These are phyloP conservation scores for Maudiozyma serrabonitensis DNA, from an alignment of 805 yeast genomes.

Conservation along the genomic window DNA sequence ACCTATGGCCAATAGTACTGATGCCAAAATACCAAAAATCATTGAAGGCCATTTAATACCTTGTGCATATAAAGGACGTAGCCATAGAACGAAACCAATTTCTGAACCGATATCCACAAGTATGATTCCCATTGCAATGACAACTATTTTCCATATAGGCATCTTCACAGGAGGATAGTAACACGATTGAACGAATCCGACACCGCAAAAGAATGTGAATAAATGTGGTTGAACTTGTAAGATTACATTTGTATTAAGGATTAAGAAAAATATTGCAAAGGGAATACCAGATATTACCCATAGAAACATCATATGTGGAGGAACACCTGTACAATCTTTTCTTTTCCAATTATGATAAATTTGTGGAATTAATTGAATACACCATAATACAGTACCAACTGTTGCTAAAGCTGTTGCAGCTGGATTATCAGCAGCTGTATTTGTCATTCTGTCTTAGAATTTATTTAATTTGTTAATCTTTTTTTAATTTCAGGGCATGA, in stretches of 20 bases:
- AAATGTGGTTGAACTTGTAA: constrained; percentile 80
- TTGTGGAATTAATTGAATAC: constrained; percentile 83
- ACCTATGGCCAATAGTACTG: constrained; percentile 65
- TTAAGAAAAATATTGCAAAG: constrained; percentile 69
- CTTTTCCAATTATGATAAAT: constrained; percentile 60
- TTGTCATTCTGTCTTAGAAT: neutral
- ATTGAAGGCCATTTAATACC: constrained; percentile 65
- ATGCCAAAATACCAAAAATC: constrained; percentile 75
- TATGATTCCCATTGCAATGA: constrained; percentile 32
- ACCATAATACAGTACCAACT: constrained; percentile 85
- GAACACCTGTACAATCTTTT: constrained; percentile 78
- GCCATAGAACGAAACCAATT: constrained; percentile 60
- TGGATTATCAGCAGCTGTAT: neutral
- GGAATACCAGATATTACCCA: constrained; percentile 79
- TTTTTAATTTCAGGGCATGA: no score
- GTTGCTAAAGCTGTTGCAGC: constrained; percentile 71
- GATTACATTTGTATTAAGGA: constrained; percentile 61
- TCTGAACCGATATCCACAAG: constrained; percentile 35
- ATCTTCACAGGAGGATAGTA: constrained; percentile 56
- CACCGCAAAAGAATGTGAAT: constrained; percentile 57
- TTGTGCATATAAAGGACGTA: constrained; percentile 44
- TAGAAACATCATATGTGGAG: constrained; percentile 72
- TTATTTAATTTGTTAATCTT: neutral
- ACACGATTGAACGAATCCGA: constrained; percentile 60
- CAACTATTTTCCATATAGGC: constrained; percentile 30